Conservation (phyloP, 768 basidiomycete genomes). For the Gyrodon lividus region DNA sequence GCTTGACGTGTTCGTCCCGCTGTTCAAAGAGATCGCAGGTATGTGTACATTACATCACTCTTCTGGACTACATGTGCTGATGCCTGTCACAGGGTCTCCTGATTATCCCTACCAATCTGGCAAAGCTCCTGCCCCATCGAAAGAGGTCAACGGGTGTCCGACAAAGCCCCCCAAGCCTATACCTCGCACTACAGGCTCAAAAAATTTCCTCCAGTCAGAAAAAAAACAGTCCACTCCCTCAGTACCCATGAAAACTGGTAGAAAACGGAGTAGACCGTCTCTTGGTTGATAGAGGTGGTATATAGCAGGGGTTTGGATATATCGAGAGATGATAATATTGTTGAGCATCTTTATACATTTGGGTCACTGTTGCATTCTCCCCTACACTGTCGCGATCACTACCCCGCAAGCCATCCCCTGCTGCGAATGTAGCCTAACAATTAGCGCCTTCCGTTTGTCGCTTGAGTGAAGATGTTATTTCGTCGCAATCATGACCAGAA, state of each 20-base stretch:
- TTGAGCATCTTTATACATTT: slow-evolving; percentile 29
- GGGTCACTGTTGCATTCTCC: slow-evolving; percentile 23
- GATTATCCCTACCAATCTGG: slow-evolving; percentile 23
- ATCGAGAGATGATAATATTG: slow-evolving; percentile 18
- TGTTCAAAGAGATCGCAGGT: slow-evolving; percentile 61
- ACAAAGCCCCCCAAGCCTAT: slow-evolving; percentile 12
- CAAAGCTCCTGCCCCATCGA: slow-evolving; percentile 10
- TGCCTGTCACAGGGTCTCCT: slow-evolving; percentile 13
- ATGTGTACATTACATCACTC: slow-evolving; percentile 9
- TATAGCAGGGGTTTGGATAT: slow-evolving; percentile 12
- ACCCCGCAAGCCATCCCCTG: slow-evolving; percentile 16
- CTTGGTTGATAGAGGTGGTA: slow-evolving; percentile 22
- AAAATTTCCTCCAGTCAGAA: slow-evolving; percentile 19
- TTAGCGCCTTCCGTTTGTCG: slow-evolving; percentile 7
- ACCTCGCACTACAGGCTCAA: slow-evolving; percentile 14
- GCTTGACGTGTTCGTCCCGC: slow-evolving; percentile 54
- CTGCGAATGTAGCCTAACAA: slow-evolving; percentile 30
- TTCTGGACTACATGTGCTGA: slow-evolving; percentile 6
- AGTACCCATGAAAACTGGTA: slow-evolving; percentile 22
- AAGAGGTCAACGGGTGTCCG: slow-evolving; percentile 12
- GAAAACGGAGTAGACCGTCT: slow-evolving; percentile 35
- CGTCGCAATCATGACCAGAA: slow-evolving; percentile 1
- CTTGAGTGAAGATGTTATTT: slow-evolving; percentile 20
- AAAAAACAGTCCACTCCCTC: slow-evolving; percentile 14
- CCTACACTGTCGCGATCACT: slow-evolving; percentile 29